Evolutionary conservation across 345 rosid species (phyloP).

Genomic region (Dipteronia sinensis): DNA sequence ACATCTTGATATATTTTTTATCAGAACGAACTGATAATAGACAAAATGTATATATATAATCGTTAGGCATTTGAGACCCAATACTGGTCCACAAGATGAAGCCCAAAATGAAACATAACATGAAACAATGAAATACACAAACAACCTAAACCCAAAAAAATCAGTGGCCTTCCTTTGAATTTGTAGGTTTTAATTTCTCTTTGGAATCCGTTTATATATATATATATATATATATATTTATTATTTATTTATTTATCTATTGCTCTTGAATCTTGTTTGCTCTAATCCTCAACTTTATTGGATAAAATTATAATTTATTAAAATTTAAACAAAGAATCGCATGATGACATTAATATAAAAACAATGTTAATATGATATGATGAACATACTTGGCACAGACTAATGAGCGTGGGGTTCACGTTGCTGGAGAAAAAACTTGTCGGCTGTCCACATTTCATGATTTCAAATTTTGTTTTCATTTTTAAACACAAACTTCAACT

Average conservation of each 20-base stretch:
- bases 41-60: too few species aligned
- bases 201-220: too few species aligned
- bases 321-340: too few species aligned
- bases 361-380: background rate
- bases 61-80: background rate
- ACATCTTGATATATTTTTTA: too few species aligned
- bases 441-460: background rate
- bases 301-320: background rate
- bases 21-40: too few species aligned
- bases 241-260: too few species aligned
- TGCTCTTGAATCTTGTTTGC: background rate
- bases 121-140: too few species aligned
- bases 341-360: too few species aligned
- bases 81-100: too few species aligned
- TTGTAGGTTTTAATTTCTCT: too few species aligned
- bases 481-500: background rate
- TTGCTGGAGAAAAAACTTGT: background rate
- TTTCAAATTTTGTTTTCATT: background rate
- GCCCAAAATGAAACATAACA: background rate
- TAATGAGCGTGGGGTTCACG: conserved; percentile 27
- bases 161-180: background rate
- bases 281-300: background rate
- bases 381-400: background rate
- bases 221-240: too few species aligned
- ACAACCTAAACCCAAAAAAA: background rate